phyloP scores from a whole-genome alignment of 345 rosid genomes.

The Gossypium ekmanianum region DNA sequence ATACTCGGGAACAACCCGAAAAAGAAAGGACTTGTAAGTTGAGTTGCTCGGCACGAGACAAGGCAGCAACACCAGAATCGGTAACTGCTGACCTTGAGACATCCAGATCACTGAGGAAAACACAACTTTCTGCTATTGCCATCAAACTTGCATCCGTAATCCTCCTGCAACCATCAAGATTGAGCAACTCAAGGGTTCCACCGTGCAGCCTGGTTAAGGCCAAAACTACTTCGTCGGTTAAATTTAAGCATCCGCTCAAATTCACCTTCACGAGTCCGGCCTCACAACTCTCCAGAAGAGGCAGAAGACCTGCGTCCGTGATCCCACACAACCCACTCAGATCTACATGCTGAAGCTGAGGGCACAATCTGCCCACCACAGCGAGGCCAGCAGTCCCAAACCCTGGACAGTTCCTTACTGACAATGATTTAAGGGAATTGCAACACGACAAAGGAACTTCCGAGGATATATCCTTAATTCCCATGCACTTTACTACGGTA shows the following conservation, averaged over 20 bases:
- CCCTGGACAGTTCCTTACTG: conserved; percentile 65
- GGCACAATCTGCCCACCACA: conserved; percentile 53
- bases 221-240: conserved; percentile 49
- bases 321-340: conserved; percentile 53
- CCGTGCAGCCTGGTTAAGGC: conserved; percentile 49
- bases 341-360: conserved; percentile 60
- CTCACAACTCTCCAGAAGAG: conserved; percentile 43
- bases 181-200: conserved; percentile 54
- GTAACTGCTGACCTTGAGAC: conserved; percentile 50
- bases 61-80: conserved; percentile 47
- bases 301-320: conserved; percentile 58
- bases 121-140: conserved; percentile 49
- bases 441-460: conserved; percentile 30
- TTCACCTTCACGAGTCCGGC: conserved; percentile 60
- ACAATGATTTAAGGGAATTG: conserved; percentile 46
- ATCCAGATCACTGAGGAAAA: conserved; percentile 56
- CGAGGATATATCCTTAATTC: conserved; percentile 46
- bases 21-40: conserved; percentile 54
- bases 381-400: conserved; percentile 56
- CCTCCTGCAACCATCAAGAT: conserved; percentile 64
- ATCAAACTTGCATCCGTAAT: conserved; percentile 62
- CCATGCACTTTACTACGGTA: conserved; percentile 52
- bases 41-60: conserved; percentile 45
- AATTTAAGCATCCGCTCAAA: conserved; percentile 54
- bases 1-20: conserved; percentile 51